These are phyloP conservation scores for Xylaria sp. DNA, from an alignment of 2,329 filamentous ascomycete species.

Conservation along the genomic window DNA sequence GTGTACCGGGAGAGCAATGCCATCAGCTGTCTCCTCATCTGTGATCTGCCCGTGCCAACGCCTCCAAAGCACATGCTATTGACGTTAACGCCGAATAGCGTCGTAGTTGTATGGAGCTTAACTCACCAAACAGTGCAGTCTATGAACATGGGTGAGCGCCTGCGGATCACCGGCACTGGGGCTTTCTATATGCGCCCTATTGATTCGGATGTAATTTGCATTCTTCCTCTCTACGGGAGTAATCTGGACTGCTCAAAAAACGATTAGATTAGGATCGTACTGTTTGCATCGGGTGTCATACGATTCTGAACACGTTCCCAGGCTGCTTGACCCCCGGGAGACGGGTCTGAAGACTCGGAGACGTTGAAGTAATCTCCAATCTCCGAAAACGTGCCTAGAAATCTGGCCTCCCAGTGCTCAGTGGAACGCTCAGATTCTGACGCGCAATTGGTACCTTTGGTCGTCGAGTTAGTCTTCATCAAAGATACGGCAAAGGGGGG, in stretches of 20 bases:
- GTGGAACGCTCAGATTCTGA: background rate
- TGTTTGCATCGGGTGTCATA: background rate
- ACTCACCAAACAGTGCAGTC: constrained; percentile 12
- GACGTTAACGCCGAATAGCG: background rate
- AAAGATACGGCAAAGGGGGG: background rate
- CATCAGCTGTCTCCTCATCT: constrained; percentile 4
- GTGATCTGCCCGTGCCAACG: constrained; percentile 9
- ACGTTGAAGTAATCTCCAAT: constrained; percentile 12
- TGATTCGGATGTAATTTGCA: constrained; percentile 10
- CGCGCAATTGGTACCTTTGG: background rate
- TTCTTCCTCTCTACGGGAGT: background rate
- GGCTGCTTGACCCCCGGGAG: background rate
- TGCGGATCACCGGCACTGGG: constrained; percentile 2
- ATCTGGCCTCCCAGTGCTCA: constrained; percentile 7
- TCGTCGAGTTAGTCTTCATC: background rate
- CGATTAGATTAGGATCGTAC: too few species aligned
- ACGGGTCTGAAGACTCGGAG: background rate
- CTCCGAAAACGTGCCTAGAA: constrained; percentile 5
- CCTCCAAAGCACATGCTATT: constrained; percentile 3
- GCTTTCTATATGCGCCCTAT: constrained; percentile 13
- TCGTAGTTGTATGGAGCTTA: background rate
- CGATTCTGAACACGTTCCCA: constrained; percentile 8
- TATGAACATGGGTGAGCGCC: constrained; percentile 2
- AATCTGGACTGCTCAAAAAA: background rate
- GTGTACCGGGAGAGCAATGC: constrained; percentile 6